Base-by-base conservation (phyloP, 805 yeast species). In the Nakazawaea ernobii region DNA sequence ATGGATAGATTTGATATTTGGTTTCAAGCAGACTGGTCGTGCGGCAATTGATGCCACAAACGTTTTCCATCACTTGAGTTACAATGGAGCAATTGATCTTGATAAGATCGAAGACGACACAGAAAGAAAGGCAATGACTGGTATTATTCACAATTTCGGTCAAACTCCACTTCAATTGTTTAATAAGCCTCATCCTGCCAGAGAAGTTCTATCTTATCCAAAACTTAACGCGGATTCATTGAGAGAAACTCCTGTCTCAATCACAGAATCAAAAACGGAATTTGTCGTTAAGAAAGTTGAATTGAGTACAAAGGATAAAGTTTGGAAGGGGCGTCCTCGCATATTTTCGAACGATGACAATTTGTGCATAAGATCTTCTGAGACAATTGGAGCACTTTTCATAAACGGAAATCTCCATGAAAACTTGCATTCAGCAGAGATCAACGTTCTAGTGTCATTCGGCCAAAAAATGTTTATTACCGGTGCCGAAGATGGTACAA, bases 121-220 rank as follows among this genome's bases (percentile, higher is more conserved):
- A 51, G 95, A 89, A 62, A 74, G 82, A 53, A 70, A 80, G 35
- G 92, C 95, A 1, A 73, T 85, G 2, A 84, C 88, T 20, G 91
- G 95, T 1, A 85, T 86, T 55, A 89, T 89, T 44, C 94, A 90
- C 59, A 89, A 89, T 62, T 89, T 89, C 70, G 97, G 97, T 0
- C 97, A 89, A 59, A 89, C 95, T 0, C 97, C 97, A 1, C 59
- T 75, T 42, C 86, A 84, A 55, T 66, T 90, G 9, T 87, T 90
- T 55, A 68, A 66, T 14, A 75, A 74, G 44, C 84, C 90, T 0
- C 96, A 89, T 61, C 83, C 85, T 1, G 52, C 58, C 26, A 69
- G 73, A 46, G 77, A 69, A 2, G 62, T 65, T 0, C 53, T 67
- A n/a, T 63, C 67, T 20, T 48, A 62, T 27, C 65, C 82, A 2